Evolutionary conservation across 495 filamentous ascomycete species (phyloP), one percentile per base, ranked within the genome.

Genomic region (Annulohypoxylon bovei): DNA sequence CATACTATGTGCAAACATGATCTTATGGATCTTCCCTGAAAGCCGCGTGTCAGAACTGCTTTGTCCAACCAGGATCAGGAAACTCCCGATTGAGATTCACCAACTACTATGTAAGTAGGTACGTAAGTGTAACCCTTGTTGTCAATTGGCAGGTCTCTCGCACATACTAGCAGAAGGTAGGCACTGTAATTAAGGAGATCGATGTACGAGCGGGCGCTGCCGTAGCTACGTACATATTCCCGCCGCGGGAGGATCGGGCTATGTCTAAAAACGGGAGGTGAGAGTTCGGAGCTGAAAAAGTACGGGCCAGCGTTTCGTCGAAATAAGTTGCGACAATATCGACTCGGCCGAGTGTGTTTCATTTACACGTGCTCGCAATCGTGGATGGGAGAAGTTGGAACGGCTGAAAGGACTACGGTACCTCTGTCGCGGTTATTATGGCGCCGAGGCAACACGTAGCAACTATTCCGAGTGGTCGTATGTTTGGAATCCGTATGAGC

Each of bases 221-320:
- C 65, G 64, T 72, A 49, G 23, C 32, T 61, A 53, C 61, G 6
- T 55, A 68, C 40, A 54, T 56, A 56, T 65, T 58, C 64, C 70
- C 54, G 64, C 47, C 20, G 65, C 70, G 70, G 70, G 70, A 72
- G 58, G 69, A 67, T 65, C 69, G 69, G 69, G 59, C 69, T 55
- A 67, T 68, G 69, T 61, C 69, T 67, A 25, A 65, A 67, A 55
- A 20, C 8, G 69, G 59, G 64, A 68, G 70, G 70, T 68, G 69
- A 64, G 14, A 59, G 1, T 50, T 50, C 59, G 69, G 69, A 61
- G 65, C 70, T 72, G 70, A 65, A 65, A 72, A 63, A 59, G 55
- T 23, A 63, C 50, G 62, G 57, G 20, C 49, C 49, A 65, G 49
- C 54, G 54, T 66, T n/a, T 14, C 46, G 47, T 47, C 30, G 18